Evolutionary conservation across 345 rosid species (phyloP).

Genomic region (Hevea brasiliensis): DNA sequence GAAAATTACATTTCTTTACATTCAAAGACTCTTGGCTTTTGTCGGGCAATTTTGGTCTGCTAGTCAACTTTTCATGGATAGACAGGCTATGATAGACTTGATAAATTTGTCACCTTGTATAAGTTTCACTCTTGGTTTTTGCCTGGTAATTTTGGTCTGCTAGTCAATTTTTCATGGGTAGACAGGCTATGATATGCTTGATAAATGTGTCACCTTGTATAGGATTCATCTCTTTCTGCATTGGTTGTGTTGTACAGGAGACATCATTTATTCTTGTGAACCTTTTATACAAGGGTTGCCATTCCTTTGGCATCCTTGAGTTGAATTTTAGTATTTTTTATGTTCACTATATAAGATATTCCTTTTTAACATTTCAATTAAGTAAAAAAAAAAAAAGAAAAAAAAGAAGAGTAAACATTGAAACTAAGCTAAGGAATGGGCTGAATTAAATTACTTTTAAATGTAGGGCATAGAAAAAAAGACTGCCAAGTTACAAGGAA

Average conservation of each 20-base stretch:
- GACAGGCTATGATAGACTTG: not conserved
- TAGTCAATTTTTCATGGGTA: not conserved
- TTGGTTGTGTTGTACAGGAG: not conserved
- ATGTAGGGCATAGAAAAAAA: constrained; percentile 95
- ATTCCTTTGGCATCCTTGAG: not conserved
- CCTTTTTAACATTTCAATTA: not conserved
- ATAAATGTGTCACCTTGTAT: not conserved
- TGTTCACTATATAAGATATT: not conserved
- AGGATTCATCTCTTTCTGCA: not conserved
- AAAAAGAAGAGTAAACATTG: not conserved
- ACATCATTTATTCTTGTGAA: not conserved
- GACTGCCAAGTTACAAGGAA: constrained; percentile 78
- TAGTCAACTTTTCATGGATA: not conserved
- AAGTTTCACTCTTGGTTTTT: too few species aligned
- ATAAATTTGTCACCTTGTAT: too few species aligned
- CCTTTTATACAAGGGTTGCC: not conserved
- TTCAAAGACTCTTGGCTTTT: not conserved
- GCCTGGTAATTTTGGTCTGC: not conserved
- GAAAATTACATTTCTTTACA: not conserved
- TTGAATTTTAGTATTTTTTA: not conserved
- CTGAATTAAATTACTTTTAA: constrained; percentile 4
- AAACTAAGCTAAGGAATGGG: not conserved
- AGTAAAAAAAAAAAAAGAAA: not conserved
- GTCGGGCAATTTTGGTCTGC: not conserved
- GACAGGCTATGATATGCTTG: not conserved